Conservation (phyloP, 305 asterid genomes). For the Fraxinus xanthoxyloides region DNA sequence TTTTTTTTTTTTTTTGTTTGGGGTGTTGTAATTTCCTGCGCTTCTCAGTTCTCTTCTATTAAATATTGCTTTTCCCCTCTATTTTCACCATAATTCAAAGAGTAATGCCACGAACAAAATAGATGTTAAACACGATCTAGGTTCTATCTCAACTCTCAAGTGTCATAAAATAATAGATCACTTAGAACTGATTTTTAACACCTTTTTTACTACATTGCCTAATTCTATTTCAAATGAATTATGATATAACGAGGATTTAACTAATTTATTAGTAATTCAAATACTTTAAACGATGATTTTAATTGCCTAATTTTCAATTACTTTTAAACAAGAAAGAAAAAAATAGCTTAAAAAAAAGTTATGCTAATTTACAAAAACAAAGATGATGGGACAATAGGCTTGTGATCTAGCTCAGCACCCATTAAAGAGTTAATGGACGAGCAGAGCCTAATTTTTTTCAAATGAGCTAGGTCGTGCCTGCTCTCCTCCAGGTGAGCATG, state of each 20-base stretch:
- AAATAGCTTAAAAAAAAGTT: too few species aligned
- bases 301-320: not conserved
- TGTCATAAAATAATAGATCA: not conserved
- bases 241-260: not conserved
- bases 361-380: not conserved
- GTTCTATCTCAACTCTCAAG: not conserved
- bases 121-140: too few species aligned
- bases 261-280: not conserved
- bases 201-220: not conserved
- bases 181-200: not conserved
- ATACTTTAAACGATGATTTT: not conserved
- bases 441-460: not conserved
- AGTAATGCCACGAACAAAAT: too few species aligned
- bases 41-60: not conserved
- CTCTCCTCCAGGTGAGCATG: not conserved
- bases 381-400: not conserved
- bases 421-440: too few species aligned
- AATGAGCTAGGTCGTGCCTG: not conserved
- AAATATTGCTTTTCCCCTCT: not conserved
- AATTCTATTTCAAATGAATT: not conserved
- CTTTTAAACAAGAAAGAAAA: not conserved
- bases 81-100: not conserved
- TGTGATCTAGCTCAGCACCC: not conserved
- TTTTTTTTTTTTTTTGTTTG: too few species aligned
- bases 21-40: too few species aligned